phyloP scores from a whole-genome alignment of 1,284 basidiomycete species.

The Leccinum solheimii region DNA sequence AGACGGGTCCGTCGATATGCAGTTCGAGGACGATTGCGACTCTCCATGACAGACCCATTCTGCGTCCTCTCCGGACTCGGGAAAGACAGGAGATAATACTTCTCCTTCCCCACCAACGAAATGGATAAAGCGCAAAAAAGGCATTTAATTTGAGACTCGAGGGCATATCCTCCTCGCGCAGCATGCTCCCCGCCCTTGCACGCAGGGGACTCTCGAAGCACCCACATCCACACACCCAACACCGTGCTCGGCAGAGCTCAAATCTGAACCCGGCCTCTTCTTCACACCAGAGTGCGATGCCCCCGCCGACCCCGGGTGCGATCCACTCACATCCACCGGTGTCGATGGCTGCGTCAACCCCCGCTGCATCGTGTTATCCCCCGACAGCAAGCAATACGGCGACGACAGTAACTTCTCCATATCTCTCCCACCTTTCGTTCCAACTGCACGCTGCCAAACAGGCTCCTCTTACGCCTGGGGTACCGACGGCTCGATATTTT shows the following conservation, averaged over 20 bases:
- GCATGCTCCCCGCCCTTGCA: conserved; percentile 20
- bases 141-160: conserved; percentile 49
- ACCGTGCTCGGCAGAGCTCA: conserved; percentile 33
- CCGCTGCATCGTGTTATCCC: conserved; percentile 26
- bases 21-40: conserved; percentile 20
- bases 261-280: conserved; percentile 33
- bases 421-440: conserved; percentile 33
- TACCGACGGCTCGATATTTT: conserved; percentile 11
- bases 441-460: conserved; percentile 24
- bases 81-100: conserved; percentile 22
- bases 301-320: conserved; percentile 18
- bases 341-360: conserved; percentile 17
- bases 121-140: conserved; percentile 46
- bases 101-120: conserved; percentile 37
- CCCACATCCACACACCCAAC: conserved; percentile 26
- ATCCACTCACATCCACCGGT: conserved; percentile 23
- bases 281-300: conserved; percentile 23
- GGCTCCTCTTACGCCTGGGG: conserved; percentile 17
- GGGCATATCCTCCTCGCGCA: conserved; percentile 39
- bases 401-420: conserved; percentile 30
- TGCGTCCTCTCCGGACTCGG: conserved; percentile 20
- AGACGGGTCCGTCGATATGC: conserved; percentile 24
- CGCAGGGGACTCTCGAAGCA: conserved; percentile 34
- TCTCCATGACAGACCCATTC: conserved; percentile 17
- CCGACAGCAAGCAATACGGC: conserved; percentile 27